Base-by-base conservation (phyloP, 2,329 filamentous ascomycete species). In the Calonectria montana region DNA sequence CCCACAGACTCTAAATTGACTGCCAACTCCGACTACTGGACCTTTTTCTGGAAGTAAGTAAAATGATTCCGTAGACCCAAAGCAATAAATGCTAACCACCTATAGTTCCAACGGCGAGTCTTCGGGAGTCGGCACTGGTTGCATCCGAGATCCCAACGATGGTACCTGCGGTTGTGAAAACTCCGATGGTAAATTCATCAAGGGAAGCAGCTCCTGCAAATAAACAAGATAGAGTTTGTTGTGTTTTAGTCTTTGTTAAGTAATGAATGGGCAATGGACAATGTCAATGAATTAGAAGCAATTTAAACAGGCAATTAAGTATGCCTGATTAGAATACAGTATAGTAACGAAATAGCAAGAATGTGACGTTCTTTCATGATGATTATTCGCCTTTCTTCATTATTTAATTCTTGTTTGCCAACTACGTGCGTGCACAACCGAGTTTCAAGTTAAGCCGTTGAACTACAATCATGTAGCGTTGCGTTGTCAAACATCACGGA, bases 11-110 rank as follows among this genome's bases (percentile, higher is more conserved):
- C 39, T 2, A 57, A 71, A 37, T 35, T 78, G 43, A 74, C 70
- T 9, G 25, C 67, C 1, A 45, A 78, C n/a, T 23, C 43, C 1
- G 75, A 78, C 35, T 79, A 73, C 72, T 78, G 77, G 77, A 79
- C 77, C 8, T 78, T 78, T 43, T 78, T 79, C 74, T 78, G 77
- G 77, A 75, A 70, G 77, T 78, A 64, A 70, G 75, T 71, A 23
- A 8, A 12, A 7, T 2, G 5, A 1, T 10, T 9, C 8, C 8
- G 16, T n/a, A n/a, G 27, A 9, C 2, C 21, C n/a, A 3, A 23
- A n/a, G 23, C 15, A 23, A 12, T 23, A 47, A 18, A 43, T 43
- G 16, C 71, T 78, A 47, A 76, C 47, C 0, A 16, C 8, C 2
- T 13, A 0, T 25, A 79, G 77, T 29, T 41, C 62, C 37, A 76